Evolutionary conservation across 208 protist species (phyloP).

Genomic region (Trypanosoma boissoni): DNA sequence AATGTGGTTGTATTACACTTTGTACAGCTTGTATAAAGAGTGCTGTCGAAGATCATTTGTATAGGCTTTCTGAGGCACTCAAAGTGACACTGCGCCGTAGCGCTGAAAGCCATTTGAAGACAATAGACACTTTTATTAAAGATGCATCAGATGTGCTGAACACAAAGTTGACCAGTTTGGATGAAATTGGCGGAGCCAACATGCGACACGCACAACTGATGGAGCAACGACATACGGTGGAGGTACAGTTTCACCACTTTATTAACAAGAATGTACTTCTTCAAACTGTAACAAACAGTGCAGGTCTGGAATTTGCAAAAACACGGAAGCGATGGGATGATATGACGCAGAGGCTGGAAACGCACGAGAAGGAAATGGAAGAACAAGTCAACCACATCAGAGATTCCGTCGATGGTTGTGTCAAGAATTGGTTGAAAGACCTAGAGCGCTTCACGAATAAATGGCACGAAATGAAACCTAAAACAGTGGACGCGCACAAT

Average conservation of each 20-base stretch:
- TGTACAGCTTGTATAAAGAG: slow-evolving; percentile 93
- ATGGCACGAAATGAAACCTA: slow-evolving; percentile 94
- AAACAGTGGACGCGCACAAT: slow-evolving; percentile 76
- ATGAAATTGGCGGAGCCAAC: slow-evolving; percentile 93
- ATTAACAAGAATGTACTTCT: slow-evolving; percentile 93
- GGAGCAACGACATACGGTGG: slow-evolving; percentile 74
- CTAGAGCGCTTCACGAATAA: slow-evolving; percentile 89
- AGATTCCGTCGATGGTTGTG: slow-evolving; percentile 49
- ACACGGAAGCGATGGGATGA: slow-evolving; percentile 71
- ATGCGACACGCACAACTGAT: slow-evolving; percentile 75
- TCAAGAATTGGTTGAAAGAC: slow-evolving; percentile 81
- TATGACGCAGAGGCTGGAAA: slow-evolving; percentile 87
- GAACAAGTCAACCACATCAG: slow-evolving; percentile 83
- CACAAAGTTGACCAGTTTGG: slow-evolving; percentile 88
- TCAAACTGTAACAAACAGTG: slow-evolving; percentile 79
- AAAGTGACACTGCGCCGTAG: slow-evolving; percentile 81
- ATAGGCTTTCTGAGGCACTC: slow-evolving; percentile 86
- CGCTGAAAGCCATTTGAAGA: slow-evolving; percentile 71
- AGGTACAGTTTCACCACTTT: slow-evolving; percentile 90
- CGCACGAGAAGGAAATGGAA: slow-evolving; percentile 92
- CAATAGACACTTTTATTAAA: slow-evolving; percentile 85
- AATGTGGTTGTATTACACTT: slow-evolving; percentile 94
- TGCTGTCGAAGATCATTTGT: slow-evolving; percentile 92
- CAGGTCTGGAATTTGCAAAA: slow-evolving; percentile 67
- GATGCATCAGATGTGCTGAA: slow-evolving; percentile 71